phyloP scores from a whole-genome alignment of 345 rosid species.

The Bruguiera gymnorhiza region DNA sequence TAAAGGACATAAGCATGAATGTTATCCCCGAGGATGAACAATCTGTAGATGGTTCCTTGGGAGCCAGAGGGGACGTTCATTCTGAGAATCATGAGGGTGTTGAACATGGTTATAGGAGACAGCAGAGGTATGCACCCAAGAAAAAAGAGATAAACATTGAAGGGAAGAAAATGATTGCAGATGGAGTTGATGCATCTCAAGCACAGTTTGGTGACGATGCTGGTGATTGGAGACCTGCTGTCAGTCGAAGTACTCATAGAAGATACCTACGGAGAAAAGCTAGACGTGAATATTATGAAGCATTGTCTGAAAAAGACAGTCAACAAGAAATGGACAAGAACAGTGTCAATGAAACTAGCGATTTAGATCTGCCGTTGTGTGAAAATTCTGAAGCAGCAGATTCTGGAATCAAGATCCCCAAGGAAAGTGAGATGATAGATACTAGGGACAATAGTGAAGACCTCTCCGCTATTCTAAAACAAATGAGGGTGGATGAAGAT shows the following conservation, averaged over 20 bases:
- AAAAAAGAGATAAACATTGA: constrained; percentile 60
- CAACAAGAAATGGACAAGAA: constrained; percentile 45
- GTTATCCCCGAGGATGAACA: constrained; percentile 31
- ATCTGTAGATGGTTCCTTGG: constrained; percentile 47
- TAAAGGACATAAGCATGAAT: constrained; percentile 69
- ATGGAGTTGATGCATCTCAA: constrained; percentile 86
- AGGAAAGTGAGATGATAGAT: constrained; percentile 27
- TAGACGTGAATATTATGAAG: constrained; percentile 48
- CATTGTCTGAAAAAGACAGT: constrained; percentile 55
- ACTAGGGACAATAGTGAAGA: constrained; percentile 31
- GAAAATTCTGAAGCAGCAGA: constrained; percentile 23
- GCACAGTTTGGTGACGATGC: constrained; percentile 59
- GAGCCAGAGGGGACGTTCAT: constrained; percentile 30
- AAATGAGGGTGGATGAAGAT: constrained; percentile 74
- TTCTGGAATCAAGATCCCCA: constrained; percentile 25
- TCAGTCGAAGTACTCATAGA: constrained; percentile 85
- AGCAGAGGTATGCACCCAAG: constrained; percentile 49
- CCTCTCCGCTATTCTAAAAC: constrained; percentile 48
- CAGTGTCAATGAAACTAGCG: constrained; percentile 18
- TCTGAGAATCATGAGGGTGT: constrained; percentile 47
- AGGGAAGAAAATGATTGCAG: constrained; percentile 83
- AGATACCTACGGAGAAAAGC: constrained; percentile 77
- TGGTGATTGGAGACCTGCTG: constrained; percentile 89
- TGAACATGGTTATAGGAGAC: constrained; percentile 39
- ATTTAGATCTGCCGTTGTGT: constrained; percentile 15